Percentiles rank a stretch among this genome's conserved stretches.
These are phyloP conservation scores for Tetragonia tetragonoides DNA, from an alignment of 148 eudicot genomes.

Conservation along the genomic window DNA sequence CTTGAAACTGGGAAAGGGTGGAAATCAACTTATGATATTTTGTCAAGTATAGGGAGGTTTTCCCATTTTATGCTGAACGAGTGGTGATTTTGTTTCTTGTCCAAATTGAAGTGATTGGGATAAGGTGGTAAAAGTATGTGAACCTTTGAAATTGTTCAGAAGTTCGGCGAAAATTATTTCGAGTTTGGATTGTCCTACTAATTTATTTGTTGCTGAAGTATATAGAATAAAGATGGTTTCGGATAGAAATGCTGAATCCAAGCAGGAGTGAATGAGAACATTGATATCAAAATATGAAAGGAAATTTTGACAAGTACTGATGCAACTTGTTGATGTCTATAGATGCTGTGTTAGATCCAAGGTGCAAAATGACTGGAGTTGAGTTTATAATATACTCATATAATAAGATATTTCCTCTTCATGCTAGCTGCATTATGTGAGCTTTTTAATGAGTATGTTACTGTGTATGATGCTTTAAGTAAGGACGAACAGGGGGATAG, in stretches of 20 bases:
- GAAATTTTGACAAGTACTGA: constrained; percentile 1
- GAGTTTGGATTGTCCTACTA: constrained; percentile 22
- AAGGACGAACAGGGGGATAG: background rate
- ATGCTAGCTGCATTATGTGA: background rate
- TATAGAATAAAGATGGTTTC: constrained; percentile 15
- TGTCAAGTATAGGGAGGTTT: constrained; percentile 16
- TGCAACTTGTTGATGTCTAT: constrained; percentile 6
- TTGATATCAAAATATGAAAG: constrained; percentile 1
- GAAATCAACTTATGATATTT: constrained; percentile 28
- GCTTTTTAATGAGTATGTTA: background rate
- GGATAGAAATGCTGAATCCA: background rate
- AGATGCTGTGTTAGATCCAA: background rate
- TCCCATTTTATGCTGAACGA: background rate
- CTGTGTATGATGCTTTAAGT: background rate
- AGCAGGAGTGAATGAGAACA: background rate
- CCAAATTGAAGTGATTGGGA: background rate
- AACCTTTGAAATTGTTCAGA: background rate
- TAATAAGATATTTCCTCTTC: background rate
- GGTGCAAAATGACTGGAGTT: background rate
- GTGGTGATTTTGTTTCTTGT: background rate
- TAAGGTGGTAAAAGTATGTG: background rate
- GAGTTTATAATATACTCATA: background rate
- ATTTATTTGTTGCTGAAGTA: constrained; percentile 17
- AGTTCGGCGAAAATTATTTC: background rate
- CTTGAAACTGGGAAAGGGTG: constrained; percentile 8